These are phyloP conservation scores for Boletus smithii DNA, from an alignment of 1,284 basidiomycete species.

Conservation along the genomic window DNA sequence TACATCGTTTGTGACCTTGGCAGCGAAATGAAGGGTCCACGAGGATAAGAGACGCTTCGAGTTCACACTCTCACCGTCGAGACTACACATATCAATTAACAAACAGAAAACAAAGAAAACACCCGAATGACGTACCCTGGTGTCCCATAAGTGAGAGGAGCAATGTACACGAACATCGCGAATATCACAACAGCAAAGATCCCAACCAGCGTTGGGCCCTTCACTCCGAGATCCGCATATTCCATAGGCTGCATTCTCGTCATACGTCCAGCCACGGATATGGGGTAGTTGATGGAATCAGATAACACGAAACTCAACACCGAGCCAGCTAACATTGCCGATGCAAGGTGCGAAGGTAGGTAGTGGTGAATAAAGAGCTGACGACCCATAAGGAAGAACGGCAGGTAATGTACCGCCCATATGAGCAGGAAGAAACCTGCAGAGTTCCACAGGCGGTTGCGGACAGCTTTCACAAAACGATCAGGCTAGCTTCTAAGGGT, in stretches of 20 bases:
- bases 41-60: constrained; percentile 65
- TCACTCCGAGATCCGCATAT: constrained; percentile 71
- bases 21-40: constrained; percentile 85
- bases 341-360: constrained; percentile 90
- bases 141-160: constrained; percentile 89
- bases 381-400: constrained; percentile 97
- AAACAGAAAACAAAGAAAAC: constrained; percentile 8
- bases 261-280: constrained; percentile 65
- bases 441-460: constrained; percentile 92
- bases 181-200: constrained; percentile 61
- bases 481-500: constrained; percentile 1
- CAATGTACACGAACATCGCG: constrained; percentile 69
- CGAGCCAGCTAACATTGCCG: constrained; percentile 86
- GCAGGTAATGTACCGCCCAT: constrained; percentile 95
- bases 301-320: constrained; percentile 90
- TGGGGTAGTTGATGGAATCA: constrained; percentile 91
- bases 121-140: constrained; percentile 64
- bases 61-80: constrained; percentile 73
- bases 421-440: constrained; percentile 92
- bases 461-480: constrained; percentile 56
- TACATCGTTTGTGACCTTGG: constrained; percentile 52
- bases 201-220: constrained; percentile 62
- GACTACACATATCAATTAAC: constrained; percentile 39
- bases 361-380: constrained; percentile 99
- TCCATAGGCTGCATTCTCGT: constrained; percentile 60